Percentiles rank a stretch among this genome's conserved stretches.
Conservation (phyloP, 257 asterid genomes). For the Striga asiatica region DNA sequence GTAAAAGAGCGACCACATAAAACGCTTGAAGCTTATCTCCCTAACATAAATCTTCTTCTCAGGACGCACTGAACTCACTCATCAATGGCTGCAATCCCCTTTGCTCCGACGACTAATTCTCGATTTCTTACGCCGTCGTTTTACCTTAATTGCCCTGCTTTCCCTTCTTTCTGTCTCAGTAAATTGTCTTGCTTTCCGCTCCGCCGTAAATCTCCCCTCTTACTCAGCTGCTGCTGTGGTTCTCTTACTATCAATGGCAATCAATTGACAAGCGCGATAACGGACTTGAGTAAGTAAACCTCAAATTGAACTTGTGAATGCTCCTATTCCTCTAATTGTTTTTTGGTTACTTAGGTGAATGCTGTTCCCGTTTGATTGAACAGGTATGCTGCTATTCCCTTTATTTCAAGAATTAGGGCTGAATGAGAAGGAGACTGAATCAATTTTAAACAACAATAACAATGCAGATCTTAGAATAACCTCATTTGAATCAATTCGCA, state of each 20-base stretch:
- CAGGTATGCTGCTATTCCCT: constrained; percentile 40
- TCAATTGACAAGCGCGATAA: constrained; percentile 10
- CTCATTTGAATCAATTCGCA: constrained; percentile 40
- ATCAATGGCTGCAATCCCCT: constrained; percentile 28
- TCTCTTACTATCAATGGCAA: constrained; percentile 23
- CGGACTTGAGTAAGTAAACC: constrained; percentile 28
- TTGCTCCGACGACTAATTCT: constrained; percentile 11
- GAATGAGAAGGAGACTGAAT: constrained; percentile 44
- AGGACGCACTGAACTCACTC: no score
- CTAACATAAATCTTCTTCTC: neutral
- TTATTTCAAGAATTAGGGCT: constrained; percentile 62
- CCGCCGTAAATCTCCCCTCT: constrained; percentile 16
- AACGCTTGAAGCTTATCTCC: neutral
- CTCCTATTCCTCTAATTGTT: neutral
- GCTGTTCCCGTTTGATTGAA: neutral
- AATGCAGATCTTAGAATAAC: constrained; percentile 30
- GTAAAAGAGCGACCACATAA: neutral
- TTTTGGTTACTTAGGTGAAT: neutral
- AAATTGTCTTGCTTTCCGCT: constrained; percentile 1
- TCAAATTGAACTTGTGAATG: neutral
- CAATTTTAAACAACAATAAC: constrained; percentile 31
- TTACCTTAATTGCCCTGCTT: constrained; percentile 12
- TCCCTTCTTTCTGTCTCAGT: constrained; percentile 11
- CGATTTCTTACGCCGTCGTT: constrained; percentile 19
- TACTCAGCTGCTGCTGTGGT: constrained; percentile 29